Percentiles rank a stretch among this genome's conserved stretches.
Conservation (phyloP, 352 stramenopile genomes). For the Phytophthora ohioensis region DNA sequence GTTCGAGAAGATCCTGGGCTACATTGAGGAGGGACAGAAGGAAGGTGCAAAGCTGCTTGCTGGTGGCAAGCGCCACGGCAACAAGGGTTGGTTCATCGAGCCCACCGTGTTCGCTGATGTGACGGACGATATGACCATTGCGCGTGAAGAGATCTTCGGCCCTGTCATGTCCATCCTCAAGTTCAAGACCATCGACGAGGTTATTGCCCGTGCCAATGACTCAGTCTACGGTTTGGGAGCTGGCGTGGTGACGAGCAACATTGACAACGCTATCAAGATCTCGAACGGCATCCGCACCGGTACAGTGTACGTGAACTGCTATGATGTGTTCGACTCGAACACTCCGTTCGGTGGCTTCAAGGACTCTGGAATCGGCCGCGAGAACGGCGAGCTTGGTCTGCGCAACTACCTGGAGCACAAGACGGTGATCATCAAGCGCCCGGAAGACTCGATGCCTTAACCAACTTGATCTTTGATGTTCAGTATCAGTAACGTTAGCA, state of each 20-base stretch:
- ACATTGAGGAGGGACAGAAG: conserved; percentile 70
- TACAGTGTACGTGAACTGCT: conserved; percentile 95
- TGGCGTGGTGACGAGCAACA: conserved; percentile 89
- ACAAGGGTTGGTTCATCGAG: conserved; percentile 89
- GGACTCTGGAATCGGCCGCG: conserved; percentile 81
- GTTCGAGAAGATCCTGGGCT: conserved; percentile 88
- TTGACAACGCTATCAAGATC: conserved; percentile 85
- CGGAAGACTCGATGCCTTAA: conserved; percentile 54
- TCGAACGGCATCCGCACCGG: conserved; percentile 87
- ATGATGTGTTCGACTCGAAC: conserved; percentile 85
- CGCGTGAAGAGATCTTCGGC: neutral
- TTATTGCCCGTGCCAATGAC: conserved; percentile 86
- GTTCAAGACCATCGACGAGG: conserved; percentile 50
- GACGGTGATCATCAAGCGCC: conserved; percentile 69
- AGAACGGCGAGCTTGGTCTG: conserved; percentile 78
- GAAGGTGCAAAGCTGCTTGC: conserved; percentile 84
- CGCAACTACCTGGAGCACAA: conserved; percentile 80
- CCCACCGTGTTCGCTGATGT: conserved; percentile 92
- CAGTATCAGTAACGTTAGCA: conserved; percentile 19
- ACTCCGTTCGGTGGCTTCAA: conserved; percentile 90
- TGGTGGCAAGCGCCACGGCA: conserved; percentile 72
- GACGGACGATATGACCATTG: conserved; percentile 51
- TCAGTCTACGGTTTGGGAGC: conserved; percentile 86
- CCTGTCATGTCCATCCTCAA: conserved; percentile 7
- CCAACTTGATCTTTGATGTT: conserved; percentile 16